phyloP scores from a whole-genome alignment of 495 filamentous ascomycete species.

The Pseudomonodictys pantanalensis region DNA sequence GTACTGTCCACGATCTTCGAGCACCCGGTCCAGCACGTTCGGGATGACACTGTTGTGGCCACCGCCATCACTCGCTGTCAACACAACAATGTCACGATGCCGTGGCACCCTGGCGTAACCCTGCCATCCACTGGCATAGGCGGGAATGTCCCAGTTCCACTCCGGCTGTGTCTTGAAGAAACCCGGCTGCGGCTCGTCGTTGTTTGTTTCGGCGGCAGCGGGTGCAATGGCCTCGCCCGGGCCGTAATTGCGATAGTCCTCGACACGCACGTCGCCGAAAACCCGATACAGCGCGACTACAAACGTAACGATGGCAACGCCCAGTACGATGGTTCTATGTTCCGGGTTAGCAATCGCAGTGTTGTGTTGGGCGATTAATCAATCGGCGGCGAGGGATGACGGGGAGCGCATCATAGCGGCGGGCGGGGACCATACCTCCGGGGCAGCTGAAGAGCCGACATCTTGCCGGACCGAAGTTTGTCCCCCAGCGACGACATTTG shows the following conservation, averaged over 20 bases:
- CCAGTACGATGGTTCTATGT: constrained; percentile 14
- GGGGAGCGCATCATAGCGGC: background rate
- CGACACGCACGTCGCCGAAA: constrained; percentile 15
- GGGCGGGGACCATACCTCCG: constrained; percentile 10
- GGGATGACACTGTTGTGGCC: constrained; percentile 44
- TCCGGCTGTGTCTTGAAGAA: constrained; percentile 27
- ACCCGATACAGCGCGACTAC: constrained; percentile 14
- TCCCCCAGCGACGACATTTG: constrained; percentile 6
- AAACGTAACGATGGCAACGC: constrained; percentile 2
- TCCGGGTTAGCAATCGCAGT: background rate
- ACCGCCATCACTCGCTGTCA: constrained; percentile 42
- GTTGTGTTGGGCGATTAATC: background rate
- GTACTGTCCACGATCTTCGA: constrained; percentile 39
- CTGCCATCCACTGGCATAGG: constrained; percentile 13
- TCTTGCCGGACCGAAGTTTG: background rate
- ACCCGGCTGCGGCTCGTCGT: constrained; percentile 22
- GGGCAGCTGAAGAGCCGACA: constrained; percentile 18
- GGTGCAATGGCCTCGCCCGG: background rate
- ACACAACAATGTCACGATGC: constrained; percentile 36
- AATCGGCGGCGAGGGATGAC: background rate
- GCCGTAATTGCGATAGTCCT: constrained; percentile 20
- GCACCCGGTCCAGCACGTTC: constrained; percentile 36
- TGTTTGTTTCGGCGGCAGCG: constrained; percentile 6
- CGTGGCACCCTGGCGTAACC: constrained; percentile 18
- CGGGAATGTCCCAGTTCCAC: constrained; percentile 27